Conservation (phyloP, 1,139 yeast species). For the Candida tropicalis region DNA sequence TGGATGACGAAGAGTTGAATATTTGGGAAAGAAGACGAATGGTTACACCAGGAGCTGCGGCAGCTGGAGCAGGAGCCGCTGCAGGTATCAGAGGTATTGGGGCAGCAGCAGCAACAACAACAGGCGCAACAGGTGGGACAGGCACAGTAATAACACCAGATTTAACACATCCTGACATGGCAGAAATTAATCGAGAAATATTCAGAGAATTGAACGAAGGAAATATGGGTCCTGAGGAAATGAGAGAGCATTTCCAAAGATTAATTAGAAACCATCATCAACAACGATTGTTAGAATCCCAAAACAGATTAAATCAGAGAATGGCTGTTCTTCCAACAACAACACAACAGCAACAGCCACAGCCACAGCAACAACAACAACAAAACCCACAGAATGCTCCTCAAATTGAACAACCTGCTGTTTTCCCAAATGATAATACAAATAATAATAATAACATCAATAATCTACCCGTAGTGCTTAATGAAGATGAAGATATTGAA, state of each 20-base stretch:
- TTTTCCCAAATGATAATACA: conserved; percentile 32
- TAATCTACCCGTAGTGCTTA: conserved; percentile 26
- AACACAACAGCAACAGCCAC: conserved; percentile 12
- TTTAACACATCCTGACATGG: conserved; percentile 25
- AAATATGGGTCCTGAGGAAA: conserved; percentile 38
- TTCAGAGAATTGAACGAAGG: conserved; percentile 36
- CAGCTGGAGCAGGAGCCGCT: conserved; percentile 1
- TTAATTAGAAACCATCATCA: conserved; percentile 35
- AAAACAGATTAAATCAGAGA: conserved; percentile 13
- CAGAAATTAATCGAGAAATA: conserved; percentile 37
- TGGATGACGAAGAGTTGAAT: conserved; percentile 31
- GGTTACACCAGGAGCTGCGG: conserved; percentile 2
- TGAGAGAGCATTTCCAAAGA: conserved; percentile 42
- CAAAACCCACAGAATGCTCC: conserved; percentile 38
- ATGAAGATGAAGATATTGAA: conserved; percentile 37
- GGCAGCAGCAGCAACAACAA: neutral
- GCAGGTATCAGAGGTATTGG: neutral
- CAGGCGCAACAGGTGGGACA: conserved; percentile 1
- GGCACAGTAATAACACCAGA: conserved; percentile 14
- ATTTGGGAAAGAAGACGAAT: conserved; percentile 15
- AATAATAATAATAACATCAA: conserved; percentile 12
- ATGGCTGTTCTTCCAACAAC: conserved; percentile 7
- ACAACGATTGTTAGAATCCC: conserved; percentile 23
- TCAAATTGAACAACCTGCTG: conserved; percentile 46
- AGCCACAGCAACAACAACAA: conserved; percentile 7